Base-by-base conservation (phyloP, 352 stramenopile species). In the Phytophthora citricola region DNA sequence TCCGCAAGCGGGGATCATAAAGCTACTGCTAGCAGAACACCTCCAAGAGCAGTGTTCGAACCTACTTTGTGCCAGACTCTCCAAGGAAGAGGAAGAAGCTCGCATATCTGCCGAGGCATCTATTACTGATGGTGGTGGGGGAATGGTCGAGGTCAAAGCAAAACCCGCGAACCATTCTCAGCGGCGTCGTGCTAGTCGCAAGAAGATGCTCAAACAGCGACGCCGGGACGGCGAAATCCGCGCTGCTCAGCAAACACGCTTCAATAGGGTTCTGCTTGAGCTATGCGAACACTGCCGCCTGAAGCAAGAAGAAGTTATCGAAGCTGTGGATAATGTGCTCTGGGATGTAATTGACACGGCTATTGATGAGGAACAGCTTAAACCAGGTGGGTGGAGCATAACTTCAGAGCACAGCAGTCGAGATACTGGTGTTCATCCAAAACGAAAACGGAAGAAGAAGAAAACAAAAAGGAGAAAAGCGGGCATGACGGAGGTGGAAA, bases 41-140 rank as follows among this genome's bases (percentile, higher is more conserved):
- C 47, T 95, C 12, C 88, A 95, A 65, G 85, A 80, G 6, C 73
- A 90, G 27, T 93, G 84, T 31, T 88, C 85, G 2, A 43, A 78
- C n/a, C 54, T 93, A 10, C 58, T 95, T n/a, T 81, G 67, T 15
- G 81, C 91, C 31, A 80, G 70, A 26, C 29, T 93, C 14, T 68
- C 69, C 5, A 73, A 66, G 15, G 78, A 89, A 65, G 71, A 82
- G 14, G 75, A 78, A 27, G 14, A 36, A n/a, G 36, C n/a, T 40
- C 38, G 7, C 5, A 22, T 10, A 12, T 39, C 14, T 51, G 17
- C 9, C 14, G n/a, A 5, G 53, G 2, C 10, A 20, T 34, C 46
- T n/a, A 12, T 46, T 45, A 24, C 6, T 11, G n/a, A 70, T 2
- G 41, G 38, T 3, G 48, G 9, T 22, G 44, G 11, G 46, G 6